A percentile compares a stretch with the other conserved stretches of the same genome.
phyloP scores from a whole-genome alignment of 768 basidiomycete genomes.

The Chalciporus chontae region DNA sequence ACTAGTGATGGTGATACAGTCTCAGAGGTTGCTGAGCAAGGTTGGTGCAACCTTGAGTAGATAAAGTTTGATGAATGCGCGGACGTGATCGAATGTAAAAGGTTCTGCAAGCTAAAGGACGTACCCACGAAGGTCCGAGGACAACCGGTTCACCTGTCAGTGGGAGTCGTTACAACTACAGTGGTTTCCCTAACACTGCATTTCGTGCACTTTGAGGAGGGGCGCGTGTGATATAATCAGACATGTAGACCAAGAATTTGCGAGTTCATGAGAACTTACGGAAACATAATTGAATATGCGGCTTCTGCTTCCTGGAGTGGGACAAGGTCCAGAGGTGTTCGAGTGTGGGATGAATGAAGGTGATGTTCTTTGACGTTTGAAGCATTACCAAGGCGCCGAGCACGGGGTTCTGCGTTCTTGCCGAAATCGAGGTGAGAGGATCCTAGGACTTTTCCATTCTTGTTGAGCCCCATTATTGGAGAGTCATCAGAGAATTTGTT shows the following conservation, averaged over 20 bases:
- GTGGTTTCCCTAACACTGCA: neutral
- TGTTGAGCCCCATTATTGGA: neutral
- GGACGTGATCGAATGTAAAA: neutral
- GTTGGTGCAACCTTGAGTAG: too few species aligned
- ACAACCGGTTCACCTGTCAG: neutral
- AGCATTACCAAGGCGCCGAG: neutral
- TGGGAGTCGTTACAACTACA: neutral
- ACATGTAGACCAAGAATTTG: neutral
- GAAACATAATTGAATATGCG: slow-evolving; percentile 25
- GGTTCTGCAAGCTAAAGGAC: neutral
- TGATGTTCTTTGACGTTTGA: slow-evolving; percentile 1
- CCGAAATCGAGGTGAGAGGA: neutral
- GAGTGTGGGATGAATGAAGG: neutral
- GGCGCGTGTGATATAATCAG: slow-evolving; percentile 5
- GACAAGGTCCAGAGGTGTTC: slow-evolving; percentile 21
- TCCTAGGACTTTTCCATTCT: neutral
- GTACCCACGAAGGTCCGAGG: neutral
- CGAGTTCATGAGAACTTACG: slow-evolving; percentile 13
- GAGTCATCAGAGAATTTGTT: slow-evolving; percentile 14
- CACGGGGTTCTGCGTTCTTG: neutral
- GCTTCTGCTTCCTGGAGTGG: slow-evolving; percentile 27
- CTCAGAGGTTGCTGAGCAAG: too few species aligned
- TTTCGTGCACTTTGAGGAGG: slow-evolving; percentile 1
- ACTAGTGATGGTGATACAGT: too few species aligned
- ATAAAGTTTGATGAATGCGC: too few species aligned